These are phyloP conservation scores for Erysimum cheiranthoides DNA, from an alignment of 345 rosid genomes.

Conservation along the genomic window DNA sequence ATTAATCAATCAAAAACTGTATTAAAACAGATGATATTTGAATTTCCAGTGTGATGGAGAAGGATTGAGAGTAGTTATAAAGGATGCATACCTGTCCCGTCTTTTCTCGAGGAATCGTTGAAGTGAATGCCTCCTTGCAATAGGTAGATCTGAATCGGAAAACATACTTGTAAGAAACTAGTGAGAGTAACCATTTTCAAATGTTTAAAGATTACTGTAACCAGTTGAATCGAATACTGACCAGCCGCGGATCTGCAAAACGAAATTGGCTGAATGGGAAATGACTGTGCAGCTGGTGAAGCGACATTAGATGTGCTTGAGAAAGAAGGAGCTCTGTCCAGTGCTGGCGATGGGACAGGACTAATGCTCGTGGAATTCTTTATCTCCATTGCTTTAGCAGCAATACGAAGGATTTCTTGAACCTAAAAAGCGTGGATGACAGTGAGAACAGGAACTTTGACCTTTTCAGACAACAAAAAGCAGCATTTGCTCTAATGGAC, in stretches of 20 bases:
- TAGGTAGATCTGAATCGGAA: constrained; percentile 68
- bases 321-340: constrained; percentile 80
- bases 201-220: constrained; percentile 1
- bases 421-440: constrained; percentile 50
- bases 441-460: not conserved
- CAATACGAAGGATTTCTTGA: constrained; percentile 71
- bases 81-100: constrained; percentile 70
- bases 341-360: constrained; percentile 61
- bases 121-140: constrained; percentile 88
- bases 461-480: not conserved
- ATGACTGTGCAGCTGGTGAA: constrained; percentile 59
- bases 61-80: not conserved
- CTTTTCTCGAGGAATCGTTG: constrained; percentile 93
- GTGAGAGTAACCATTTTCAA: constrained; percentile 22
- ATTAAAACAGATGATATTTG: not conserved
- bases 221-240: constrained; percentile 38
- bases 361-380: constrained; percentile 49
- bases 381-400: constrained; percentile 56
- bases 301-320: constrained; percentile 68
- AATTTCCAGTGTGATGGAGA: constrained; percentile 9
- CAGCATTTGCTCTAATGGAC: not conserved
- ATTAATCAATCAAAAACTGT: not conserved
- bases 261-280: constrained; percentile 55
- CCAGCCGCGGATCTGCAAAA: constrained; percentile 85
- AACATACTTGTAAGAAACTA: constrained; percentile 20